Evolutionary conservation across 495 filamentous ascomycete genomes (phyloP).

Genomic region (Letharia lupina): DNA sequence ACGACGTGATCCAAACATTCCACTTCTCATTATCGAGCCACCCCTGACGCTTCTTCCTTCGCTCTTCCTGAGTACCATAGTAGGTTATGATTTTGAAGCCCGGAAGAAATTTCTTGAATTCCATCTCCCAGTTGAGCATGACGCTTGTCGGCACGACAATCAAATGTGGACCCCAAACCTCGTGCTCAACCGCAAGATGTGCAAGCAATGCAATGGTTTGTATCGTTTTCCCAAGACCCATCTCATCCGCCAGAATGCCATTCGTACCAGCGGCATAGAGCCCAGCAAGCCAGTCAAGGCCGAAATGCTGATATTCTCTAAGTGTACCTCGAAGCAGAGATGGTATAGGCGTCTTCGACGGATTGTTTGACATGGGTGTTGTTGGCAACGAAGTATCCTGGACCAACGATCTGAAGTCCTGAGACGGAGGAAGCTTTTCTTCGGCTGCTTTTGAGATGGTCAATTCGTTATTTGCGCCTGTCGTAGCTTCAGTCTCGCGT

Average conservation of each 20-base stretch:
- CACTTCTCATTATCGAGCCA: slow-evolving; percentile 86
- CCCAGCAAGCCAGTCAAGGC: slow-evolving; percentile 90
- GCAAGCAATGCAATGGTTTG: slow-evolving; percentile 94
- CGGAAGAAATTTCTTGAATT: slow-evolving; percentile 98
- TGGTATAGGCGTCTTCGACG: slow-evolving; percentile 66
- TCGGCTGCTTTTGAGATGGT: slow-evolving; percentile 6
- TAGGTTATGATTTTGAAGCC: slow-evolving; percentile 98
- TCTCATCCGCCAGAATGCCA: slow-evolving; percentile 97
- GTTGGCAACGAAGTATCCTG: slow-evolving; percentile 30
- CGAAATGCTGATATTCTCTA: slow-evolving; percentile 93
- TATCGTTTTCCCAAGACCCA: slow-evolving; percentile 98
- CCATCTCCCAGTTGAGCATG: slow-evolving; percentile 99
- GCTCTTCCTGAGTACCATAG: slow-evolving; percentile 88
- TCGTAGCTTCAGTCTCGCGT: neutral
- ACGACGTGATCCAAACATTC: slow-evolving; percentile 96
- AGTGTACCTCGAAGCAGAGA: slow-evolving; percentile 85
- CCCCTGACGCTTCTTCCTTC: slow-evolving; percentile 78
- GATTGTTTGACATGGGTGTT: slow-evolving; percentile 31
- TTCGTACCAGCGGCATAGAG: slow-evolving; percentile 91
- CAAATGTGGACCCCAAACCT: slow-evolving; percentile 92
- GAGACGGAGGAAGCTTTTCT: slow-evolving; percentile 3
- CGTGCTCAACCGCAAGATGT: slow-evolving; percentile 82
- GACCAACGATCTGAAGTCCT: slow-evolving; percentile 11
- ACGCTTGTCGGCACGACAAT: slow-evolving; percentile 97
- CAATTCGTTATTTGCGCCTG: neutral